These are phyloP conservation scores for Mycena rebaudengoi DNA, from an alignment of 768 basidiomycete species.

Conservation along the genomic window DNA sequence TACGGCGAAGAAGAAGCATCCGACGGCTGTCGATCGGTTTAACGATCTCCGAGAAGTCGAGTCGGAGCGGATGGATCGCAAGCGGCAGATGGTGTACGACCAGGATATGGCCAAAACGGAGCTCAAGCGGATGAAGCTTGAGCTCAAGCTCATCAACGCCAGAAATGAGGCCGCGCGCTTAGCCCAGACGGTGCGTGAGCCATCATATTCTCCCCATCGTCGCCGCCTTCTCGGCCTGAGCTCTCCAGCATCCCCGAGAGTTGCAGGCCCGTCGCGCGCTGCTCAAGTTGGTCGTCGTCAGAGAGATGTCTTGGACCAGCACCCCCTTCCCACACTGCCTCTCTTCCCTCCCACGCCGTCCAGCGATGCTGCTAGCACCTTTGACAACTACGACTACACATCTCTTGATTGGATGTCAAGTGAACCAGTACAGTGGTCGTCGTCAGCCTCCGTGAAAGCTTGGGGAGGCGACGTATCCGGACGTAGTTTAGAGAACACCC, in stretches of 20 bases:
- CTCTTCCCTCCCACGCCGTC: too few species aligned
- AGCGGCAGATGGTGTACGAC: background rate
- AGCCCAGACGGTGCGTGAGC: background rate
- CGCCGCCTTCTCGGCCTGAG: background rate
- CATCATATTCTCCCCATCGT: background rate
- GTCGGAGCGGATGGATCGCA: background rate
- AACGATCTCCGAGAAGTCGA: background rate
- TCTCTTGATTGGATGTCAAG: too few species aligned
- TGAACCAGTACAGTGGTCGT: too few species aligned
- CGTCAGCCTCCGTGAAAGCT: too few species aligned
- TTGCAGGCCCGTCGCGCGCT: too few species aligned
- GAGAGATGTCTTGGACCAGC: too few species aligned
- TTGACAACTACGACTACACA: too few species aligned
- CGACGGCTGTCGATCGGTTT: background rate
- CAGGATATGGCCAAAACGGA: background rate
- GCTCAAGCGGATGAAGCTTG: background rate
- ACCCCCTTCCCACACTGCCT: too few species aligned
- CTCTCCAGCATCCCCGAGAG: too few species aligned
- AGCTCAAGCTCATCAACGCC: background rate
- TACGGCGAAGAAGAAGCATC: background rate
- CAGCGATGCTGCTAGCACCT: too few species aligned
- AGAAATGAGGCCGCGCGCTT: background rate
- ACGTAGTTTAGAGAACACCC: background rate
- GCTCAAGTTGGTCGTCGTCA: too few species aligned
- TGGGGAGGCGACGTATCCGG: too few species aligned